phyloP scores from a whole-genome alignment of 148 eudicot genomes.

The Persicaria tinctoria region DNA sequence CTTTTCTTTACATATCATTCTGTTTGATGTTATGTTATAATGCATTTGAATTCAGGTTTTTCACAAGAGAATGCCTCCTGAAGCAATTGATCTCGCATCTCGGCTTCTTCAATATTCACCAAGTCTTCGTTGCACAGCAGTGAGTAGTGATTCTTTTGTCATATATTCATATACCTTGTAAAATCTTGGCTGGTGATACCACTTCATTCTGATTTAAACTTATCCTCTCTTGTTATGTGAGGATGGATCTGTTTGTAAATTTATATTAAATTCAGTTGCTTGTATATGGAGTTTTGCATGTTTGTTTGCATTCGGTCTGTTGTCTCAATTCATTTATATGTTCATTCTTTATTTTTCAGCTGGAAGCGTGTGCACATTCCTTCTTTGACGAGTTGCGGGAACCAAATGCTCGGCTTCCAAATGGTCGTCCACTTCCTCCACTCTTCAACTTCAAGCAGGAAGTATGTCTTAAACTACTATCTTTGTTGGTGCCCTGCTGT shows the following conservation, averaged over 20 bases:
- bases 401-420: conserved; percentile 87
- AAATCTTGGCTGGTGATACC: background rate
- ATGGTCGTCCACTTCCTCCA: conserved; percentile 82
- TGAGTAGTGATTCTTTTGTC: conserved; percentile 27
- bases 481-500: background rate
- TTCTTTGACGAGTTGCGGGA: conserved; percentile 96
- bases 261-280: background rate
- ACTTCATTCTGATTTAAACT: background rate
- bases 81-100: conserved; percentile 19
- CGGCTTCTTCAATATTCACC: conserved; percentile 21
- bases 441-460: conserved; percentile 93
- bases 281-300: background rate
- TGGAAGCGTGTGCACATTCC: conserved; percentile 90
- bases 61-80: conserved; percentile 17
- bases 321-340: background rate
- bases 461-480: conserved; percentile 35
- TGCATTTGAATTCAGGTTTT: conserved; percentile 10
- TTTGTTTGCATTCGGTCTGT: background rate
- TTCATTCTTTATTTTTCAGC: conserved; percentile 31
- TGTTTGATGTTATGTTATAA: background rate
- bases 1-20: background rate
- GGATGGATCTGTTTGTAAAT: background rate
- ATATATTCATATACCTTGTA: background rate
- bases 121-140: conserved; percentile 49
- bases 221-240: background rate